These are phyloP conservation scores for Penicillium sp. DNA, from an alignment of 2,329 filamentous ascomycete species.

Conservation along the genomic window DNA sequence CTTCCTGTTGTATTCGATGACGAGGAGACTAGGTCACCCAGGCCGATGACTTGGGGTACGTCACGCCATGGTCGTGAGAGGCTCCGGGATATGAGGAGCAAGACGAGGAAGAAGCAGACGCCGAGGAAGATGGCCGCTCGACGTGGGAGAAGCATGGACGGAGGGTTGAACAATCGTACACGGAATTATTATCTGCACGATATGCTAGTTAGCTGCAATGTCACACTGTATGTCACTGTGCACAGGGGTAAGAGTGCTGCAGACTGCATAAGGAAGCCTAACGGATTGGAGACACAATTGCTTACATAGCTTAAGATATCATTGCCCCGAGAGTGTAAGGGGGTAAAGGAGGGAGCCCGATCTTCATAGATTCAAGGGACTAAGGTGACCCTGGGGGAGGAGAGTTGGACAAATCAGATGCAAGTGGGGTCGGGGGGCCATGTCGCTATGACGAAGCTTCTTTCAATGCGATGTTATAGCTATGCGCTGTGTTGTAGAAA, in stretches of 20 bases:
- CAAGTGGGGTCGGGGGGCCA: background rate
- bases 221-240: background rate
- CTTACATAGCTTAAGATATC: conserved; percentile 5
- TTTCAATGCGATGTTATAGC: background rate
- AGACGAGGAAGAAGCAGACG: conserved; percentile 31
- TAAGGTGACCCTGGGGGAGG: background rate
- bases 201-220: conserved; percentile 9
- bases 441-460: conserved; percentile 4
- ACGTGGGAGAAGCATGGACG: conserved; percentile 35
- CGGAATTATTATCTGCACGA: conserved; percentile 11
- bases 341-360: background rate
- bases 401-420: background rate
- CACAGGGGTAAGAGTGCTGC: background rate
- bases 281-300: background rate
- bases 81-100: conserved; percentile 29
- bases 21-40: conserved; percentile 32
- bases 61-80: conserved; percentile 36
- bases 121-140: conserved; percentile 33
- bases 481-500: background rate
- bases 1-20: conserved; percentile 16
- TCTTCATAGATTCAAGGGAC: background rate
- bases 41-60: conserved; percentile 37
- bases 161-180: background rate
- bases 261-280: background rate
- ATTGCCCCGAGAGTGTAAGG: background rate